Base-by-base conservation (phyloP, 306 rosid genomes). In the Prunus mongolica region DNA sequence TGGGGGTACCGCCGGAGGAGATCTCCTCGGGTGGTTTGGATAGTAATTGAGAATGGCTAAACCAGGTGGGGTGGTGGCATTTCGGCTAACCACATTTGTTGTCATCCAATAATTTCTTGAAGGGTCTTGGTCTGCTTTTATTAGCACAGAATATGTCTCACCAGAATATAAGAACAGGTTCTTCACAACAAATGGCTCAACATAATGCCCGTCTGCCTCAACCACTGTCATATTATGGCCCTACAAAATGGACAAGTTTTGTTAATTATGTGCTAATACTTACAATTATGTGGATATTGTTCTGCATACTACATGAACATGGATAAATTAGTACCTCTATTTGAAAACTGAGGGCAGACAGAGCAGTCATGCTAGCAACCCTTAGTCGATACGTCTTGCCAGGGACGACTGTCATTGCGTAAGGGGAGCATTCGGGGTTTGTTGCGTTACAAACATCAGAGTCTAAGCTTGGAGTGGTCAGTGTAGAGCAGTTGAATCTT, bases 211-310 rank as follows among this genome's bases (percentile, higher is more conserved):
- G 80, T 94, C 98, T 27, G 97, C 96, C 83, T 91, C 96, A 6
- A 94, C 96, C 46, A 94, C 96, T 3, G 93, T 91, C 98, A 94
- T 90, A 41, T 90, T 91, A 63, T 91, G 98, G 1, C 96, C 95
- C 97, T 93, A 91, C 77, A 82, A 30, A 0, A 7, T 20, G 18
- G 67, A 72, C 14, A 56, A n/a, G 44, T 9, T 5, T 32, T 19
- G 64, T 55, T n/a, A 56, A 4, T 56, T 55, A 22, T 8, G 13
- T 12, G 32, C 22, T 55, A 22, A 10, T 8, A 51, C 27, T 58
- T 12, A 24, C 4, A 15, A 58, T 12, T 38, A 38, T 38, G 44
- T 2, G 7, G 44, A 6, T 38, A 1, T 2, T 38, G 22, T 52
- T 47, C 51, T 6, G 68, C 47, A 16, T 38, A 6, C 7, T 32